Evolutionary conservation across 1,284 basidiomycete genomes (phyloP), one percentile per base, ranked within the genome.

Genomic region (Golubevia pallescens): DNA sequence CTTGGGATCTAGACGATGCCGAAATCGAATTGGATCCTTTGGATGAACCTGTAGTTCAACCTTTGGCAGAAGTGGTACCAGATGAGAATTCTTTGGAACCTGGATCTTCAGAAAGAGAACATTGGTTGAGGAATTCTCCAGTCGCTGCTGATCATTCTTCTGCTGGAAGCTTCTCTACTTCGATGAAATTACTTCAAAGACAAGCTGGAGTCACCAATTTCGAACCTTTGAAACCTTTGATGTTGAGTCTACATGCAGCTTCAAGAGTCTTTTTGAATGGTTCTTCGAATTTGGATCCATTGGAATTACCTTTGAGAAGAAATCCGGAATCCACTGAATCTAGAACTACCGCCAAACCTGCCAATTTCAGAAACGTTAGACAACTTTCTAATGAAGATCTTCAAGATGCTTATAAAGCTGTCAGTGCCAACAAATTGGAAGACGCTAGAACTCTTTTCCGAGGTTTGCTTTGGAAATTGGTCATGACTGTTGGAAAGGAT

Each of bases 71-170:
- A 42, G 60, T 71, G 14, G 52, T 65, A 4, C 66, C 78, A 8
- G 61, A 74, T 14, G 80, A 85, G 48, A 75, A 75, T 8, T 69
- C 67, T 34, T 65, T 80, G n/a, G 80, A 65, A 16, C 73, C 81
- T 1, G 82, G 82, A 51, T 77, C 75, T 48, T 75, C 75, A 42
- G 82, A 85, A 63, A 68, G 76, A 48, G 82, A 83, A 60, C 79
- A 85, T 67, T 85, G 82, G 82, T 64, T 85, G 65, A 74, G 82
- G 65, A 85, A 85, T 68, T 85, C 82, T 63, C 75, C 82, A 2
- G 66, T 85, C 6, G 82, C 82, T 1, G 79, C 82, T 13, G 80
- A 84, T 57, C 78, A 84, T 58, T 77, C 76, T 20, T 81, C 82
- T 19, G 82, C 82, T 20, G 82, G 82, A 28, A 76, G 78, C 51